Evolutionary conservation across 2,329 filamentous ascomycete genomes (phyloP), one percentile per base, ranked within the genome.

Genomic region (Coniochaeta ligniaria): DNA sequence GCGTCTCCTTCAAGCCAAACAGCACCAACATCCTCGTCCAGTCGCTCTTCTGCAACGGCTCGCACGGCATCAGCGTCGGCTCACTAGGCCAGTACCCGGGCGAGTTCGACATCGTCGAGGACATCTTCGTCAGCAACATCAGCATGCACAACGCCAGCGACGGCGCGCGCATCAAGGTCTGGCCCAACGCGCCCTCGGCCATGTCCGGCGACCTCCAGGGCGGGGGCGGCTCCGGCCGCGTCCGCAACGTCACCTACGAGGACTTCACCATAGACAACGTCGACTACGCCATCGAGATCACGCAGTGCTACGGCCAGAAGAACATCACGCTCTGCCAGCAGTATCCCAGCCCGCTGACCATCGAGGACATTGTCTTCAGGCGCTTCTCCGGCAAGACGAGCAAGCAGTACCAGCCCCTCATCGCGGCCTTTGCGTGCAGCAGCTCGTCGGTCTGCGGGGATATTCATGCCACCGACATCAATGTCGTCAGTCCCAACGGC

Each of bases 141-240:
- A 67, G 61, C 57, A 67, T 71, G 68, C 54, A 60, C 47, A 59
- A 63, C 47, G 60, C 65, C 5, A 62, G 61, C 20, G 81, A 87
- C 64, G 83, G 82, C 52, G 85, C 84, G 0, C 82, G 85, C 60
- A 87, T 88, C 74, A 88, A 88, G 72, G 83, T 86, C 65, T 88
- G 70, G 65, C 70, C 70, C 33, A 65, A 69, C 59, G 50, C 62
- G 28, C 60, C 66, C 9, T 66, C 68, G 16, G 63, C 60, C 4
- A 26, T 69, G 54, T 67, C 80, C 2, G 78, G 75, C 31, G 80
- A 84, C 58, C 76, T 85, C 0, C 80, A 83, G 68, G 83, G 82
- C 5, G 84, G 84, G 52, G 84, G 85, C 26, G 85, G 85, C 41
- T 72, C 72, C 6, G 85, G 85, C n/a, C 74, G 74, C 35, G 84